These are phyloP conservation scores for Neltuma alba DNA, from an alignment of 306 rosid species.

Conservation along the genomic window DNA sequence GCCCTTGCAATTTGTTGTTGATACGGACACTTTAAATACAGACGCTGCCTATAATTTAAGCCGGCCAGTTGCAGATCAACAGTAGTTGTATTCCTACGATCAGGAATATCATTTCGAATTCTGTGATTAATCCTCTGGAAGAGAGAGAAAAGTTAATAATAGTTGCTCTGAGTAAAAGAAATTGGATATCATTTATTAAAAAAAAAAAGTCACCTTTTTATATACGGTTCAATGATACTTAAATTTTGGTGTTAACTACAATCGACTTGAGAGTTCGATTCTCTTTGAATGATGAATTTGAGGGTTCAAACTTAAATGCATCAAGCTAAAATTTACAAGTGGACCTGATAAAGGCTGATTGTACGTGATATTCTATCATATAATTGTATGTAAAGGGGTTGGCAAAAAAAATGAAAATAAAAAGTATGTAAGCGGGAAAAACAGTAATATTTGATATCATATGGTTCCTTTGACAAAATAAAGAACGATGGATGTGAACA, in stretches of 20 bases:
- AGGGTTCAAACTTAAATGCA: neutral
- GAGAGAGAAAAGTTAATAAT: neutral
- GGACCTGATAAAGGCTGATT: neutral
- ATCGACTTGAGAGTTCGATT: neutral
- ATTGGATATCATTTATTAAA: too few relatives aligned
- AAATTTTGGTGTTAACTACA: neutral
- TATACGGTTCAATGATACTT: neutral
- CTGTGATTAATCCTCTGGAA: neutral
- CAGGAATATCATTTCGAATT: neutral
- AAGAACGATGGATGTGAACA: too few relatives aligned
- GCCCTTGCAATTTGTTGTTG: neutral
- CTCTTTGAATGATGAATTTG: neutral
- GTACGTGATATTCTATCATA: too few relatives aligned
- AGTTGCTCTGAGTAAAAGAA: neutral
- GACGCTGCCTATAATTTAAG: slow-evolving; percentile 35
- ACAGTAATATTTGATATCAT: too few relatives aligned
- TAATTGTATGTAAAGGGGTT: too few relatives aligned
- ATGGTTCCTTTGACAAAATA: too few relatives aligned
- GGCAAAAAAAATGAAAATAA: too few relatives aligned
- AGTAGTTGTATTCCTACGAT: neutral
- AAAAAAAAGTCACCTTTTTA: neutral
- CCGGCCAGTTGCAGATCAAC: neutral
- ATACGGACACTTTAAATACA: neutral
- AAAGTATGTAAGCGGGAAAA: too few relatives aligned
- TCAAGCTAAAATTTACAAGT: neutral